Base-by-base conservation (phyloP, 1,139 yeast genomes). In the Arxiozyma slooffiae region DNA sequence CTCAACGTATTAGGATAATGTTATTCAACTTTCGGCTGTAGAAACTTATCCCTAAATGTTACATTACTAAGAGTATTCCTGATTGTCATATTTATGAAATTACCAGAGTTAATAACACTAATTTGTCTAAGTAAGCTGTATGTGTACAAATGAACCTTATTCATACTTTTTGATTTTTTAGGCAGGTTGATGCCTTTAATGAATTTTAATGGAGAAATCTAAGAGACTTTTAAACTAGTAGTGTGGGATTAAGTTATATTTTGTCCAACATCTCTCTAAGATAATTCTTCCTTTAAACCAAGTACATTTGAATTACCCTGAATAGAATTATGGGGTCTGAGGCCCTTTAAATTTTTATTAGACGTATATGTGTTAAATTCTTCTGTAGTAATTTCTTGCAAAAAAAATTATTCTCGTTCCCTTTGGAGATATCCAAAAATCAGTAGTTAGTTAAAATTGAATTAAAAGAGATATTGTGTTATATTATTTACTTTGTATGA, bases 371-470 rank as follows among this genome's bases (percentile, higher is more conserved):
- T n/a, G 30, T 47, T 54, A n/a, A 47, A 53, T 41, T 36, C 56
- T 26, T 59, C 61, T 47, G 60, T 63, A 44, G 53, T 53, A 43
- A 60, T 41, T 3, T 61, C 63, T 47, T 63, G 63, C 38, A 60
- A 49, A 9, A 63, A 49, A 21, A 57, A n/a, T n/a, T 46, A 23
- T 26, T 18, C 36, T 67, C 69, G 48, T 67, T 69, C 38, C 66
- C 69, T 6, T 54, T 55, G 44, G 62, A 59, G 30, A 67, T 63
- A 47, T 67, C 70, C 21, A 67, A 47, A 47, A 67, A 45, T 42
- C 70, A 52, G 46, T 57, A 67, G 7, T 61, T 60, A 0, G 68
- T 64, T 41, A 58, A 52, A 3, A 61, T 54, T 7, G 67, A 63
- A 34, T 64, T 67, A 34, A 63, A 59, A 3, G n/a, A n/a, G 68